Percentiles rank a stretch among this genome's conserved stretches.
These are phyloP conservation scores for Colletotrichum kahawae DNA, from an alignment of 2,329 filamentous ascomycete species.

Conservation along the genomic window DNA sequence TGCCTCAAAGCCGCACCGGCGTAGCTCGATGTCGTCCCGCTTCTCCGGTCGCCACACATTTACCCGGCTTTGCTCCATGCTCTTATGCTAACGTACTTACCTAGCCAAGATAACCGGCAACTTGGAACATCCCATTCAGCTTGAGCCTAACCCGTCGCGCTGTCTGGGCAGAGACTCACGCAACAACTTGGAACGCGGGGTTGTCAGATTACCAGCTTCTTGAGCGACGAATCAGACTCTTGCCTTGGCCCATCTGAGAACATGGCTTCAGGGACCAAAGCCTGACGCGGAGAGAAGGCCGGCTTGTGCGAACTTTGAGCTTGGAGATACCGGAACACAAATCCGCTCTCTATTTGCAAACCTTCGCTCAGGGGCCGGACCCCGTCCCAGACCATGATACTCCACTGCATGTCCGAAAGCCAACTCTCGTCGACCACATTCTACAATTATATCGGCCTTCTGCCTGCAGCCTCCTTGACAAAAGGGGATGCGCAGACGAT, in stretches of 20 bases:
- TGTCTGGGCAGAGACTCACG: background rate
- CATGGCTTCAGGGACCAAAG: background rate
- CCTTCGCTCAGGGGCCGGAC: background rate
- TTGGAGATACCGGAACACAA: background rate
- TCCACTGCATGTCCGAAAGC: background rate
- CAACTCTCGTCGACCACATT: background rate
- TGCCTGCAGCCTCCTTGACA: background rate
- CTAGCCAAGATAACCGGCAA: background rate
- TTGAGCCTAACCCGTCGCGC: background rate
- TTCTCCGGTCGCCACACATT: slow-evolving; percentile 29
- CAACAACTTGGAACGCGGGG: background rate
- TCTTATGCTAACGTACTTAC: background rate
- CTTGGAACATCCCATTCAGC: background rate
- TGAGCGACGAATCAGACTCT: background rate
- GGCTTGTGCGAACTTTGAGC: background rate
- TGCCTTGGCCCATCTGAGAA: background rate
- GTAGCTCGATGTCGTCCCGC: slow-evolving; percentile 23
- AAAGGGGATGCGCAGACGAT: background rate
- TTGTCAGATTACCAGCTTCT: background rate
- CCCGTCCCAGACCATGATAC: background rate
- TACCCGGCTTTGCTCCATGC: slow-evolving; percentile 17
- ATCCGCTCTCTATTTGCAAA: background rate
- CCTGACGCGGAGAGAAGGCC: background rate
- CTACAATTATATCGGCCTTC: background rate
- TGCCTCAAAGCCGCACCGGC: background rate